phyloP scores from a whole-genome alignment of 106 monocot species.

The Chionographis japonica region DNA sequence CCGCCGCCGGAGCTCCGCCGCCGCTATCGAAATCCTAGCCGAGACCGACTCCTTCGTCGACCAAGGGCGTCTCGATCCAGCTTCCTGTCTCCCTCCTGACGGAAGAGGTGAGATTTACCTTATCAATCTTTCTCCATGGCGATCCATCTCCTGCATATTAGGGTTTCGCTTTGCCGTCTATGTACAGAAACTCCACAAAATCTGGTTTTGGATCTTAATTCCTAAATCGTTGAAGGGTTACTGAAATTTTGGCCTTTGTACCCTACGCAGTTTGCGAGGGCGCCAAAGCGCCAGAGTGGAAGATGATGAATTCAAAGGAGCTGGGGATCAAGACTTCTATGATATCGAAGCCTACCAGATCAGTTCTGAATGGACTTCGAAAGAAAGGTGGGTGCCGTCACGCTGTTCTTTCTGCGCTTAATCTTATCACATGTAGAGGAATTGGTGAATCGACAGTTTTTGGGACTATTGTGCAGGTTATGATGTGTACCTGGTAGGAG shows the following conservation, averaged over 20 bases:
- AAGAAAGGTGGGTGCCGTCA: constrained; percentile 55
- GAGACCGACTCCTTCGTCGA: constrained; percentile 4
- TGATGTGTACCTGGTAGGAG: constrained; percentile 91
- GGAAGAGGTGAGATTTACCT: neutral
- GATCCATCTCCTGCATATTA: neutral
- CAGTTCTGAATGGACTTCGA: constrained; percentile 60
- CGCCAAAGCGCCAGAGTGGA: constrained; percentile 40
- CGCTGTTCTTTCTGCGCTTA: neutral
- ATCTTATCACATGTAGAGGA: neutral
- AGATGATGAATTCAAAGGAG: constrained; percentile 63
- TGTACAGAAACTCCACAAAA: neutral
- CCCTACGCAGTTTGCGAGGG: constrained; percentile 15
- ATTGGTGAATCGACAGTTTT: neutral
- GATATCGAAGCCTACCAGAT: constrained; percentile 65
- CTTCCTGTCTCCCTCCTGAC: neutral
- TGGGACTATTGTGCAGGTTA: constrained; percentile 41
- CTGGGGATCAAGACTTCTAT: constrained; percentile 69
- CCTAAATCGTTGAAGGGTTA: neutral
- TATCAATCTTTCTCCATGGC: neutral
- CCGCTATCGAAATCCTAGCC: constrained; percentile 18
- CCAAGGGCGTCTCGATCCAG: neutral
- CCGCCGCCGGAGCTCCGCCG: constrained; percentile 26
- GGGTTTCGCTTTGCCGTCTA: no score
- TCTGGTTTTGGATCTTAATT: neutral
- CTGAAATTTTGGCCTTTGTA: neutral